Evolutionary conservation across 2,329 filamentous ascomycete genomes (phyloP), one percentile per base, ranked within the genome.

Genomic region (Neoarthrinium moseri): DNA sequence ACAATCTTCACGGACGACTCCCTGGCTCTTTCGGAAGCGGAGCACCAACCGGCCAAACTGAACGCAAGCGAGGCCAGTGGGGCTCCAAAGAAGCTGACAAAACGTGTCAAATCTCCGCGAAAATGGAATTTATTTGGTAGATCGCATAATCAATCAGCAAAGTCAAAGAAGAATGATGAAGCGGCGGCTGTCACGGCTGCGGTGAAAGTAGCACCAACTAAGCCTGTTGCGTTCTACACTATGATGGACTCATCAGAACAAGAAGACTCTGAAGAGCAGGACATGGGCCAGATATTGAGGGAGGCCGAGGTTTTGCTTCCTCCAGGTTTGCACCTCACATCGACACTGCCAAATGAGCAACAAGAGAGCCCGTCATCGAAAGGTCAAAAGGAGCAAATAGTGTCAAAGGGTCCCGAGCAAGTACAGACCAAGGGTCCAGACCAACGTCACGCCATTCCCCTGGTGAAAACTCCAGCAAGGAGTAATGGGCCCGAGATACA

Each of bases 71-170:
- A n/a, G n/a, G n/a, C n/a, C n/a, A n/a, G n/a, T n/a, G n/a, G n/a
- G 17, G 60, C 57, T 23, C 66, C 77, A 0, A 83, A 75, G 61
- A 84, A 83, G 59, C 61, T 81, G 18, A 70, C 72, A 18, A 84
- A 82, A 59, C 71, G 72, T 43, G 60, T 73, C 1, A 75, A 71
- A 34, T 80, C 78, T 21, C 80, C 80, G 20, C 73, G 77, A 6
- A 83, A 77, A 53, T 86, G 82, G 82, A 84, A 83, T 51, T 60
- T 84, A 11, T 85, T 86, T 53, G 73, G 80, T 39, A 72, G 80
- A 37, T 77, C 77, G 0, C 75, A 80, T 23, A 72, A 63, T 27
- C 67, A 71, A 33, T 56, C 70, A 3, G 58, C 61, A 5, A 53
- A 49, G 4, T 42, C 56, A 53, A 22, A 44, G 47, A 70, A 69